Evolutionary conservation across 2,329 filamentous ascomycete species (phyloP).

Genomic region (Thelonectria rubi): DNA sequence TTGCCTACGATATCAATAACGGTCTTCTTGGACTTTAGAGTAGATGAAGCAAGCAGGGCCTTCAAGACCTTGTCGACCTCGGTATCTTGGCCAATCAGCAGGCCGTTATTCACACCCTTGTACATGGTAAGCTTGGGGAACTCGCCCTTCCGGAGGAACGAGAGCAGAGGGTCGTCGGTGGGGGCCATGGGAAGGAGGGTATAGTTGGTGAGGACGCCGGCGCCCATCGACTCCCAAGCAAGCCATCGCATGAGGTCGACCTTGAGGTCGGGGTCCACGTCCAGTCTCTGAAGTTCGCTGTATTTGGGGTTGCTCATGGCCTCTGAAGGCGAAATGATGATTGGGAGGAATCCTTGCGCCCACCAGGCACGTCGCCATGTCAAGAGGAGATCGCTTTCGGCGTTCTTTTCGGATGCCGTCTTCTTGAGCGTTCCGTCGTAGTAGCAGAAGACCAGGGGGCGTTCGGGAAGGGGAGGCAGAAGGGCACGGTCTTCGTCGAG

Average conservation of each 20-base stretch:
- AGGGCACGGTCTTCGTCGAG: slow-evolving; percentile 85
- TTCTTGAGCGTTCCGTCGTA: slow-evolving; percentile 76
- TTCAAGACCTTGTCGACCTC: slow-evolving; percentile 72
- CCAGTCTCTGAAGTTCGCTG: slow-evolving; percentile 69
- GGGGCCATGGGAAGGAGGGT: slow-evolving; percentile 85
- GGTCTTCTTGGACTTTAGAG: slow-evolving; percentile 64
- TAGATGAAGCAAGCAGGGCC: slow-evolving; percentile 62
- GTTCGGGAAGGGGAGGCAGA: slow-evolving; percentile 76
- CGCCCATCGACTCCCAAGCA: slow-evolving; percentile 91
- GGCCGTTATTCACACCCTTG: slow-evolving; percentile 72
- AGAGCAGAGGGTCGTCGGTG: slow-evolving; percentile 75
- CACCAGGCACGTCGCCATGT: slow-evolving; percentile 96
- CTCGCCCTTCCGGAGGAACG: slow-evolving; percentile 77
- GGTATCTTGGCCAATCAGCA: slow-evolving; percentile 76
- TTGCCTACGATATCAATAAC: slow-evolving; percentile 70
- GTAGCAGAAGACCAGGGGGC: slow-evolving; percentile 88
- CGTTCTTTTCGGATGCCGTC: slow-evolving; percentile 70
- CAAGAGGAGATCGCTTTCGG: slow-evolving; percentile 81
- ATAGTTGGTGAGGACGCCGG: slow-evolving; percentile 81
- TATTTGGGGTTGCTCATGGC: slow-evolving; percentile 86
- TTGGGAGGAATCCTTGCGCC: slow-evolving; percentile 88
- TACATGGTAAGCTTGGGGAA: slow-evolving; percentile 79
- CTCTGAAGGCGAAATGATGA: slow-evolving; percentile 81
- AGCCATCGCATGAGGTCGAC: slow-evolving; percentile 84
- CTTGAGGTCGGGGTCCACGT: slow-evolving; percentile 70